Evolutionary conservation across 1,284 basidiomycete genomes (phyloP), one percentile per base, ranked within the genome.

Genomic region (Cerioporus squamosus): DNA sequence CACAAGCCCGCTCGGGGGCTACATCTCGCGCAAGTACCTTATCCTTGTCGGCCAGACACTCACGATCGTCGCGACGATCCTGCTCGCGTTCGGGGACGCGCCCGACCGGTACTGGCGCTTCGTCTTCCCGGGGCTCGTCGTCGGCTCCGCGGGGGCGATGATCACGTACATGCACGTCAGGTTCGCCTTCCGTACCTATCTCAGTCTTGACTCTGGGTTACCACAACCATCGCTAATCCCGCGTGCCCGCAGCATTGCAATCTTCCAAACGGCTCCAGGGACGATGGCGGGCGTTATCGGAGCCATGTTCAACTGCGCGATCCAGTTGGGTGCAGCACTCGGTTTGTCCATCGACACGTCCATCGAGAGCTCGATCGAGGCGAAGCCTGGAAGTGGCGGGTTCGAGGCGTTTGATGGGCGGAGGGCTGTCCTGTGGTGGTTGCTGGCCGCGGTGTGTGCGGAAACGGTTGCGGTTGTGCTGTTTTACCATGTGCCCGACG

Each of bases 51-150:
- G 77, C 6, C 66, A 75, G 17, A 59, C 60, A 12, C 55, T 78
- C 51, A 50, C 69, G 9, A 66, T 76, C 18, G 57, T 69, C 9
- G 72, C 72, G 6, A 79, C 74, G 1, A 51, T 73, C 18, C 63
- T 80, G 3, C 62, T 81, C 23, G 73, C 75, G 5, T 66, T 75
- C 42, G 73, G 70, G 1, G 72, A 79, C 38, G 51, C 63, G 1
- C 65, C 70, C 12, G 67, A 70, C 14, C 63, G 69, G 17, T 81
- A 81, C 63, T 81, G 74, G 75, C 56, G 57, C 1, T 71, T 71
- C 45, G 67, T 71, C 36, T 77, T 82, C 60, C 79, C 81, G 6
- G 79, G 71, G 10, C 74, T 80, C 53, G 49, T 67, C 22, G 39
- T 81, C n/a, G 80, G 79, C 33, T 71, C 76, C 4, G 66, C 72